A percentile compares a stretch with the other conserved stretches of the same genome.
Evolutionary conservation across 2,329 filamentous ascomycete species (phyloP).

Genomic region (Zasmidium cellare): DNA sequence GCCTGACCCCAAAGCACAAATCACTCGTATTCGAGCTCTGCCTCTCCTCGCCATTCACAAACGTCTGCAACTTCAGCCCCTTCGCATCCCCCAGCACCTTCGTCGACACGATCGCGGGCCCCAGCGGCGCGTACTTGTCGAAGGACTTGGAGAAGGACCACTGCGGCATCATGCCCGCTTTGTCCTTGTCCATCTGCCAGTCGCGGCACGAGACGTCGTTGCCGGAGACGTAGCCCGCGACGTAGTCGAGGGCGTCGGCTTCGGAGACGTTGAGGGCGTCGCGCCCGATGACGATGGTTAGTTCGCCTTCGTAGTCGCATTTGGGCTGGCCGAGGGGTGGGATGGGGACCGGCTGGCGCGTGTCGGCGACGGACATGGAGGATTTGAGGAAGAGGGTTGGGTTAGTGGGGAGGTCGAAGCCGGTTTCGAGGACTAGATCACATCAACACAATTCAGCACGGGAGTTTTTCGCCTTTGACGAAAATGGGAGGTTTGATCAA

Average conservation of each 20-base stretch:
- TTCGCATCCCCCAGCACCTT: constrained; percentile 46
- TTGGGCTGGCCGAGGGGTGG: constrained; percentile 64
- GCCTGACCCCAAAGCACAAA: constrained; percentile 47
- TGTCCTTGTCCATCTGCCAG: constrained; percentile 47
- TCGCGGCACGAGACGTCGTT: constrained; percentile 81
- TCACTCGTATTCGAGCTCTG: constrained; percentile 45
- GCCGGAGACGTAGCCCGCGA: constrained; percentile 72
- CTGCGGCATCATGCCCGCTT: constrained; percentile 55
- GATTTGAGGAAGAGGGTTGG: constrained; percentile 77
- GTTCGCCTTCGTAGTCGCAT: constrained; percentile 78
- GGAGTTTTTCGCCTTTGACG: too few relatives aligned
- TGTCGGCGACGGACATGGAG: constrained; percentile 63
- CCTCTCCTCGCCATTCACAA: constrained; percentile 51
- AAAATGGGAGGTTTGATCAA: too few relatives aligned
- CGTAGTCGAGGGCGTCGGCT: constrained; percentile 64
- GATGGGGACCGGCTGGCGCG: constrained; percentile 66
- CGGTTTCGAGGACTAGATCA: constrained; percentile 46
- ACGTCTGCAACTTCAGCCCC: constrained; percentile 46
- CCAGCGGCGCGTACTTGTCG: constrained; percentile 57
- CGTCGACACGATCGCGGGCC: constrained; percentile 50
- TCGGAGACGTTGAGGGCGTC: constrained; percentile 65
- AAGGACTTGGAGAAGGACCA: constrained; percentile 63
- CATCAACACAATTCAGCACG: too few relatives aligned
- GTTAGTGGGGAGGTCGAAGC: constrained; percentile 67
- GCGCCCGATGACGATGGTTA: constrained; percentile 72